Evolutionary conservation across 1,284 basidiomycete genomes (phyloP), one percentile per base, ranked within the genome.

Genomic region (Dichomitus squalens): DNA sequence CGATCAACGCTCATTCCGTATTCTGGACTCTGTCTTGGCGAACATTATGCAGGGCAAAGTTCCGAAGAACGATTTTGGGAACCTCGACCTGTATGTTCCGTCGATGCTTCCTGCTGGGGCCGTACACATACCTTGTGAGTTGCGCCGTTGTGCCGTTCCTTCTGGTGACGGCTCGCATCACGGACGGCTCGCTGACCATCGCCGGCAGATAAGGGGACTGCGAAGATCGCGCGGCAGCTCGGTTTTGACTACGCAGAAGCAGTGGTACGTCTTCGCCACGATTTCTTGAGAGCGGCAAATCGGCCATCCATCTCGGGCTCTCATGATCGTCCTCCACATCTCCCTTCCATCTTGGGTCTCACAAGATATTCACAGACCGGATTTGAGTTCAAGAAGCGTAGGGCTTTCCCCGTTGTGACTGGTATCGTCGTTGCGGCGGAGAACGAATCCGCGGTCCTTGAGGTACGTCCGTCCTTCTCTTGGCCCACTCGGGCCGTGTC

Each of bases 61-160:
- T 36, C 95, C 95, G 4, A 96, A 92, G 74, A 99, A 99, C 67
- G 86, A 90, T 60, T 99, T 97, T 71, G 97, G 97, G 20, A 98
- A 98, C 71, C 92, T 99, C 61, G 96, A 99, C 75, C 76, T 99
- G 27, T 99, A 97, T 72, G 92, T 93, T 5, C 91, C 94, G 23
- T 89, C 91, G 1, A 99, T 99, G 96, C 81, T 99, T 23, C 97
- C 97, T 0, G 76, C 75, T 51, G 96, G 96, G 14, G 94, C 86
- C 3, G 88, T 81, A 1, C 93, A 98, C 75, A 78, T 99, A 34
- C 92, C 95, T 18, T 93, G 95, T 95, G 68, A 75, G 91, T 81
- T 18, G 12, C 23, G 27, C 39, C 52, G 21, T 39, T 44, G 11
- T 60, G 54, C 39, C 55, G 65, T 63, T 34, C 9, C 14, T 29